Percentiles rank a stretch among this genome's conserved stretches.
These are phyloP conservation scores for Leccinum subrobustum DNA, from an alignment of 1,284 basidiomycete genomes.

Conservation along the genomic window DNA sequence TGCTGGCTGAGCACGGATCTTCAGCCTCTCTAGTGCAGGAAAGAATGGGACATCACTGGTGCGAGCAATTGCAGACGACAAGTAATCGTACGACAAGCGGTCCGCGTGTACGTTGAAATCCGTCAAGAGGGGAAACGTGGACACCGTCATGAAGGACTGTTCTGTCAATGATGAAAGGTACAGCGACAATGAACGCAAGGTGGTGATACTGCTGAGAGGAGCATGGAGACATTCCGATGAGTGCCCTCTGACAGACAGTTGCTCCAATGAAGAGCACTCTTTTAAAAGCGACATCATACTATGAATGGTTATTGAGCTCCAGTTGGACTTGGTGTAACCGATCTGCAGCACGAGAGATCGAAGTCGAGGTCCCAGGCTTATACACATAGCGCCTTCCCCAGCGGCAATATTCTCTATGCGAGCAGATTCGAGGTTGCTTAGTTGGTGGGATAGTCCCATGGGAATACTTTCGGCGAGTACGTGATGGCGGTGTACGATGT, in stretches of 20 bases:
- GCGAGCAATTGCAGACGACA: constrained; percentile 27
- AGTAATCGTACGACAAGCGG: constrained; percentile 37
- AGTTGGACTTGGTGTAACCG: constrained; percentile 28
- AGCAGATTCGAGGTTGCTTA: constrained; percentile 40
- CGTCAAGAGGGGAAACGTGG: constrained; percentile 41
- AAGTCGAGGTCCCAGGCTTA: constrained; percentile 39
- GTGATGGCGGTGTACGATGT: constrained; percentile 39
- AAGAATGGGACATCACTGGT: constrained; percentile 31
- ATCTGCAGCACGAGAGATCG: constrained; percentile 43
- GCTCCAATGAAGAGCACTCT: constrained; percentile 35
- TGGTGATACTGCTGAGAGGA: constrained; percentile 38
- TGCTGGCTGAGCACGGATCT: constrained; percentile 41
- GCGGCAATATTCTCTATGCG: constrained; percentile 39
- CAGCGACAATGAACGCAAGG: constrained; percentile 44
- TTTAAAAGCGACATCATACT: constrained; percentile 34
- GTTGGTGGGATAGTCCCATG: constrained; percentile 22
- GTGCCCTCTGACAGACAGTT: constrained; percentile 48
- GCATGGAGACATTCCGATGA: constrained; percentile 37
- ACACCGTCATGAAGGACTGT: constrained; percentile 42
- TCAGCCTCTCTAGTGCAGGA: constrained; percentile 42
- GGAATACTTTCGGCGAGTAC: constrained; percentile 30
- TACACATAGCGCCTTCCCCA: constrained; percentile 30
- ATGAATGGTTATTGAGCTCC: constrained; percentile 14
- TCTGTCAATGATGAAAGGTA: constrained; percentile 44
- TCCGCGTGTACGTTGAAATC: constrained; percentile 51